Evolutionary conservation across 208 protist genomes (phyloP).

Genomic region (Leishmania lainsoni): DNA sequence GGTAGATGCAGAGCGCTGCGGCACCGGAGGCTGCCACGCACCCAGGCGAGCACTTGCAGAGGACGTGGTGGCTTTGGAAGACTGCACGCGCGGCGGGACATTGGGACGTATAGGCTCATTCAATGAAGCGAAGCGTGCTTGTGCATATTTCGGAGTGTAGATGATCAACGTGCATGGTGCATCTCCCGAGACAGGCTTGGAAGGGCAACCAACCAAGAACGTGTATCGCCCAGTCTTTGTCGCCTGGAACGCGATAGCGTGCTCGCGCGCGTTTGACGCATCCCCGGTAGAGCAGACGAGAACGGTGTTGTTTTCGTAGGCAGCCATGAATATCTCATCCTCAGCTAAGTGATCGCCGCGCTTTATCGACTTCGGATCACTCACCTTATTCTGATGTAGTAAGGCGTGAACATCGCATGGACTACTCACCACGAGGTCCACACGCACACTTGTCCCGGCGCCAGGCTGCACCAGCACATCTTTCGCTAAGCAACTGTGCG

Average conservation of each 20-base stretch:
- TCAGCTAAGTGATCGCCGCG: constrained; percentile 64
- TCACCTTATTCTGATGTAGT: constrained; percentile 67
- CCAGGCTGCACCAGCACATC: constrained; percentile 41
- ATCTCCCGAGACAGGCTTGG: constrained; percentile 39
- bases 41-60: constrained; percentile 17
- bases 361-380: constrained; percentile 18
- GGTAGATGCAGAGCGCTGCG: constrained; percentile 26
- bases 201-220: constrained; percentile 45
- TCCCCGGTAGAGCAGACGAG: constrained; percentile 47
- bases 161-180: constrained; percentile 60
- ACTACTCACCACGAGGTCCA: constrained; percentile 62
- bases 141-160: constrained; percentile 50
- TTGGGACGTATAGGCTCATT: constrained; percentile 33
- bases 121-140: constrained; percentile 55
- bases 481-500: constrained; percentile 36
- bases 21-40: constrained; percentile 20
- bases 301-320: constrained; percentile 55
- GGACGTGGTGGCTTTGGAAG: constrained; percentile 6
- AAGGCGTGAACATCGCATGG: constrained; percentile 69
- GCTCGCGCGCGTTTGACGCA: constrained; percentile 72
- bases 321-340: constrained; percentile 56
- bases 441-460: constrained; percentile 26
- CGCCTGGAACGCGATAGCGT: constrained; percentile 55
- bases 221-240: constrained; percentile 48
- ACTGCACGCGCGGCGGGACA: constrained; percentile 37